These are phyloP conservation scores for Paradendryphiella salina DNA, from an alignment of 2,329 filamentous ascomycete species.

Conservation along the genomic window DNA sequence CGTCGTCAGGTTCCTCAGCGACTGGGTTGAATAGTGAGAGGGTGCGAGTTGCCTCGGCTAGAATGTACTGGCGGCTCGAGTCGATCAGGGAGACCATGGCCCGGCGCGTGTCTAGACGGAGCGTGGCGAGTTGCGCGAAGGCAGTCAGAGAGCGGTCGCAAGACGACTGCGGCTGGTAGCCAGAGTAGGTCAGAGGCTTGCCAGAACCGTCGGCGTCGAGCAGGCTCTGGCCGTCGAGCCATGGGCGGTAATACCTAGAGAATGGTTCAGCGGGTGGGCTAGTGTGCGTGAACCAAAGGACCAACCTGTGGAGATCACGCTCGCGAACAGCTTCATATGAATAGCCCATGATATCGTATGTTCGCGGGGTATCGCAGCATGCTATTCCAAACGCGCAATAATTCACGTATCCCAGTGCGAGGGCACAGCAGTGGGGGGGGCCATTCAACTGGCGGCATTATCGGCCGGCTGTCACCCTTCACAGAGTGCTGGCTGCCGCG, in stretches of 20 bases:
- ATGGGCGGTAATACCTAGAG: slow-evolving; percentile 42
- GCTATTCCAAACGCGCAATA: slow-evolving; percentile 13
- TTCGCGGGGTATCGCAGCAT: slow-evolving; percentile 12
- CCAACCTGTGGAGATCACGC: slow-evolving; percentile 37
- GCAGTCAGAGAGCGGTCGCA: slow-evolving; percentile 40
- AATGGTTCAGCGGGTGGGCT: background rate
- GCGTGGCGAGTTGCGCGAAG: slow-evolving; percentile 43
- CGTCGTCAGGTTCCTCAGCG: slow-evolving; percentile 26
- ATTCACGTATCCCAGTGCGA: slow-evolving; percentile 2
- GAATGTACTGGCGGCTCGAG: slow-evolving; percentile 44
- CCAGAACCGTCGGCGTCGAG: slow-evolving; percentile 29
- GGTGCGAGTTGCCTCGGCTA: slow-evolving; percentile 46
- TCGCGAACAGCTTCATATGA: slow-evolving; percentile 32
- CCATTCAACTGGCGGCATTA: background rate
- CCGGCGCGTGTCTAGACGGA: slow-evolving; percentile 40
- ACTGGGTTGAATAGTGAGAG: slow-evolving; percentile 38
- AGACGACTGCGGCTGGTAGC: slow-evolving; percentile 26
- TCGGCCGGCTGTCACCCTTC: background rate
- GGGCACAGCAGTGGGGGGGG: slow-evolving; percentile 8
- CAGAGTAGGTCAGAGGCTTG: slow-evolving; percentile 33
- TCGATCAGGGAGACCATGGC: slow-evolving; percentile 47
- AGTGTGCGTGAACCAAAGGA: background rate
- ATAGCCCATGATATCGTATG: slow-evolving; percentile 19
- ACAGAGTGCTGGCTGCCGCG: slow-evolving; percentile 4
- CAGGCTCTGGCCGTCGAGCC: slow-evolving; percentile 43